Conservation (phyloP, 345 rosid genomes). For the Toxicodendron radicans region DNA sequence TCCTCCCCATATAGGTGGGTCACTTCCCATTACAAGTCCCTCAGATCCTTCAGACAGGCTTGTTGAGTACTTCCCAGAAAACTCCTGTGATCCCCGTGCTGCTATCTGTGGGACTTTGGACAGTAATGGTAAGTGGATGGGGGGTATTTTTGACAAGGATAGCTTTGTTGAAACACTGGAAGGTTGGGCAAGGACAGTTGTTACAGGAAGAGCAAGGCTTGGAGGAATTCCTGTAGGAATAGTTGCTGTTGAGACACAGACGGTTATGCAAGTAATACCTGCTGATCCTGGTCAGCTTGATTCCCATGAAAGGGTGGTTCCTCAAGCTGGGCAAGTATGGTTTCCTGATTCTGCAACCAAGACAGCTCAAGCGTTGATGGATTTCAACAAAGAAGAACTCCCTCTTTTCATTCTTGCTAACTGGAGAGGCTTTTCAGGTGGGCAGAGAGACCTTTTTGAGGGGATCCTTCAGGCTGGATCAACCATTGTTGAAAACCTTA, state of each 20-base stretch:
- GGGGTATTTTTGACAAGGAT: conserved; percentile 93
- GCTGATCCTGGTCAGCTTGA: conserved; percentile 99
- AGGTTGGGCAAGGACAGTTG: conserved; percentile 99
- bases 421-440: conserved; percentile 99
- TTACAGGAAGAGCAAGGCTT: conserved; percentile 99
- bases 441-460: conserved; percentile 98
- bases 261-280: conserved; percentile 97
- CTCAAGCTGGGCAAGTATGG: conserved; percentile 99
- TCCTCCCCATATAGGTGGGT: conserved; percentile 80
- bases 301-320: conserved; percentile 97
- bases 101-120: conserved; percentile 76
- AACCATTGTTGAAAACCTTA: conserved; percentile 92
- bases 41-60: conserved; percentile 82
- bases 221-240: conserved; percentile 99
- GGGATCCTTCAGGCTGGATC: conserved; percentile 99
- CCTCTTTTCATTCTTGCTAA: conserved; percentile 96
- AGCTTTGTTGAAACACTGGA: conserved; percentile 92
- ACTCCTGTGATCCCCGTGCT: conserved; percentile 96
- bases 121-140: conserved; percentile 77
- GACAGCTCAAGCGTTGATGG: conserved; percentile 95
- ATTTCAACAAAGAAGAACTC: conserved; percentile 92
- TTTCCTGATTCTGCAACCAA: conserved; percentile 98
- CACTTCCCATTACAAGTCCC: conserved; percentile 66
- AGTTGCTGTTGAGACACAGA: conserved; percentile 98
- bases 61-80: conserved; percentile 88